These are phyloP conservation scores for Cryptosporidium ubiquitum DNA, from an alignment of 169 alveolate species.

Conservation along the genomic window DNA sequence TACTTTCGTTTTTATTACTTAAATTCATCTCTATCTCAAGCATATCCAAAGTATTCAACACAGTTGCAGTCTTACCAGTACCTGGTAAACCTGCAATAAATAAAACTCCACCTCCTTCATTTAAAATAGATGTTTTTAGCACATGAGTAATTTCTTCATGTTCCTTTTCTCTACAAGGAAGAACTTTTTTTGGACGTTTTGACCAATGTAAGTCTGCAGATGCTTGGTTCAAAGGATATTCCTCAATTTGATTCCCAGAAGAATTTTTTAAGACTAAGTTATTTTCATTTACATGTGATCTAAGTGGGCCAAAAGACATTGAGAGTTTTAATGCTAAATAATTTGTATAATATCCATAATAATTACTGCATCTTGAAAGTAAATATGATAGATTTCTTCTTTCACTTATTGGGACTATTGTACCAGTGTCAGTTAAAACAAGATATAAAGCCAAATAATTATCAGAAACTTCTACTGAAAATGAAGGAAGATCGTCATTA, in stretches of 20 bases:
- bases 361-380: conserved; percentile 50
- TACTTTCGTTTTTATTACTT: conserved; percentile 27
- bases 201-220: conserved; percentile 53
- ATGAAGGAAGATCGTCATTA: conserved; percentile 53
- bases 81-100: conserved; percentile 85
- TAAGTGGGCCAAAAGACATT: background rate
- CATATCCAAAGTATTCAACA: conserved; percentile 69
- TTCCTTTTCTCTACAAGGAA: conserved; percentile 81
- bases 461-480: conserved; percentile 42
- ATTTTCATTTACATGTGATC: background rate
- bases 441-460: conserved; percentile 21
- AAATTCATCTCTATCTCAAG: conserved; percentile 57
- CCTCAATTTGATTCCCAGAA: background rate
- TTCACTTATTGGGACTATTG: conserved; percentile 36
- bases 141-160: conserved; percentile 62
- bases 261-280: background rate
- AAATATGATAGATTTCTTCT: conserved; percentile 20
- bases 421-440: conserved; percentile 44
- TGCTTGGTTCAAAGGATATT: background rate
- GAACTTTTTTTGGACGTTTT: conserved; percentile 8
- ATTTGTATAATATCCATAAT: conserved; percentile 39
- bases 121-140: conserved; percentile 67
- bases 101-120: conserved; percentile 76
- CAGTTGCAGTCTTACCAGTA: conserved; percentile 84
- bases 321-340: background rate